phyloP scores from a whole-genome alignment of 768 basidiomycete species.

The Galerina marginata region DNA sequence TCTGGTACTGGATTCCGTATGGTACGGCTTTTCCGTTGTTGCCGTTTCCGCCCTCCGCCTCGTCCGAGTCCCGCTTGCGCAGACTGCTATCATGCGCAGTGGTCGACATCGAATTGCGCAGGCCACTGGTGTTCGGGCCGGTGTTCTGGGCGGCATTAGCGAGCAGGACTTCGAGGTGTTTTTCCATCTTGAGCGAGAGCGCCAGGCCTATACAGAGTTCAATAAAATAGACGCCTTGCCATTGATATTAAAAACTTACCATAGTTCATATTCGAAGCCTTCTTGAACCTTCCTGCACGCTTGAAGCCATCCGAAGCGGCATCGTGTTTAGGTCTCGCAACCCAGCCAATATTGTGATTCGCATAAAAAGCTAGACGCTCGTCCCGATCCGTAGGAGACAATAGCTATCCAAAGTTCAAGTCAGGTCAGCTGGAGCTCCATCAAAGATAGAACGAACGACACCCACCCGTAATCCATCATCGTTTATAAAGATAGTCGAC shows the following conservation, averaged over 20 bases:
- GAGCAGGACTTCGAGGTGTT: constrained; percentile 52
- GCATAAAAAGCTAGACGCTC: constrained; percentile 73
- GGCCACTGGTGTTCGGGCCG: not conserved
- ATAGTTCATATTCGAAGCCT: constrained; percentile 93
- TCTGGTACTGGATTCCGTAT: constrained; percentile 71
- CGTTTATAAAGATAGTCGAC: constrained; percentile 76
- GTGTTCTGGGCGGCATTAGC: constrained; percentile 26
- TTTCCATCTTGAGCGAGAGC: constrained; percentile 65
- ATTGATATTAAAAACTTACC: constrained; percentile 35
- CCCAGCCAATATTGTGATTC: constrained; percentile 76
- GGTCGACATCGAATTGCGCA: constrained; percentile 18
- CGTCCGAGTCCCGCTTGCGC: not conserved
- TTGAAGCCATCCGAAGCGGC: constrained; percentile 57
- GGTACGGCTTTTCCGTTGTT: constrained; percentile 34
- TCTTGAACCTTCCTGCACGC: constrained; percentile 89
- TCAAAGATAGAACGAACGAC: not conserved
- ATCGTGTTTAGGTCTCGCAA: constrained; percentile 76
- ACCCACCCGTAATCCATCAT: constrained; percentile 69
- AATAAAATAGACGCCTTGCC: not conserved
- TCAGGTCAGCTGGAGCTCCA: not conserved
- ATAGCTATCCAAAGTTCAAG: constrained; percentile 7
- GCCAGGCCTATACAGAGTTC: constrained; percentile 40
- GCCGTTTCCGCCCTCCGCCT: constrained; percentile 26
- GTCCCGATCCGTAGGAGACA: constrained; percentile 62
- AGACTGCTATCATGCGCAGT: constrained; percentile 14